Evolutionary conservation across 2,329 filamentous ascomycete species (phyloP), one percentile per base, ranked within the genome.

Genomic region (Clarireedia homoeocarpa): DNA sequence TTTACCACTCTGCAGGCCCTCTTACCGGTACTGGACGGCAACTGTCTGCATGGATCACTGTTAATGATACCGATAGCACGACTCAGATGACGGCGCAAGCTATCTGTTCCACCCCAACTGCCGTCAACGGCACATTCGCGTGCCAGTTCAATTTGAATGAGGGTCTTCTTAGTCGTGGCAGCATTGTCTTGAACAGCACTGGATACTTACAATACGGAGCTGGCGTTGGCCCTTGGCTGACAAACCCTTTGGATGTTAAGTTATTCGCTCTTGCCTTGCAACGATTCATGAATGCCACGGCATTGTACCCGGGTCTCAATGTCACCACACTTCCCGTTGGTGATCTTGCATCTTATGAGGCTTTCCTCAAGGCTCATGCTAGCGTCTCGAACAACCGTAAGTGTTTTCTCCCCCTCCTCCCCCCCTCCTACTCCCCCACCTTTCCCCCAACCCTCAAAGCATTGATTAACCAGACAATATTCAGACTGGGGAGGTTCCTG

Each of bases 401-500:
- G 48, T 7, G 26, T 40, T n/a, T 10, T 10, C n/a, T 26, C 12
- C 6, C 7, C 6, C n/a, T 20, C 38, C 34, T 20, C 38, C 34
- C 17, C 17, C n/a, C 2, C n/a, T 39, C 12, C 4, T 12, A 12
- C n/a, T 17, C 12, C n/a, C 42, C 38, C 48, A 15, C 17, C n/a
- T 40, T 50, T 2, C 5, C 6, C 27, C 27, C 20, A 2, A 2
- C 20, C 27, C 27, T 30, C 27, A 30, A 30, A 9, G 27, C 27
- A 30, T 40, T 5, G 48, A 38, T 40, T 5, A 30, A 38, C 24
- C 48, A 38, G 23, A 50, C 34, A 27, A 38, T 5, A n/a, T 27
- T 14, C 24, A 50, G 48, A 50, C 48, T 50, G 48, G 48, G 48
- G 48, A 38, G 48, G 48, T 40, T 50, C 48, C 9, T 50, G 48